Conservation (phyloP, 306 rosid species). For the Luffa aegyptiaca region DNA sequence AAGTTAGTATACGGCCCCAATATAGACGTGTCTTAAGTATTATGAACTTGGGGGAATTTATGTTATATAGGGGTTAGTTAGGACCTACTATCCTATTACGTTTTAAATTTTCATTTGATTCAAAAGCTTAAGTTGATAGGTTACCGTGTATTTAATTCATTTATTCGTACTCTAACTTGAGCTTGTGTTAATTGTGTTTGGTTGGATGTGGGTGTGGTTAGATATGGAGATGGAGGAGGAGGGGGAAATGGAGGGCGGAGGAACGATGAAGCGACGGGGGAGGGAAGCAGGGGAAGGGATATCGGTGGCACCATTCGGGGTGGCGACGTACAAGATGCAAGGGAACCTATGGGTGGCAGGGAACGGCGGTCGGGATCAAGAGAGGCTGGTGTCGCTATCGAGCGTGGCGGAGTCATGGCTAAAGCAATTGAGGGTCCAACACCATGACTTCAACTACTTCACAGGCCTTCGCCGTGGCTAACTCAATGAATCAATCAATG, state of each 20-base stretch:
- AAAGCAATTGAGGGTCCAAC: slow-evolving; percentile 83
- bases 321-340: slow-evolving; percentile 93
- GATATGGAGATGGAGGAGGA: slow-evolving; percentile 67
- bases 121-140: not conserved
- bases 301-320: slow-evolving; percentile 61
- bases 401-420: slow-evolving; percentile 95
- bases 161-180: not conserved
- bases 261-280: slow-evolving; percentile 11
- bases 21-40: no score
- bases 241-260: slow-evolving; percentile 14
- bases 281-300: slow-evolving; percentile 56
- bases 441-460: slow-evolving; percentile 90
- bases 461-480: slow-evolving; percentile 36
- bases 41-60: no score
- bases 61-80: no score
- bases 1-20: no score
- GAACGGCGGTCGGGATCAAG: slow-evolving; percentile 73
- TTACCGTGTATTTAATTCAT: not conserved
- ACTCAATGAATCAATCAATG: not conserved
- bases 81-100: no score
- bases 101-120: not conserved
- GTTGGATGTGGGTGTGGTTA: not conserved
- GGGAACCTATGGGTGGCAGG: slow-evolving; percentile 75
- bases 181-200: not conserved
- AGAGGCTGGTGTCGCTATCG: slow-evolving; percentile 46